These are phyloP conservation scores for Aspergillus neotritici DNA, from an alignment of 2,329 filamentous ascomycete species.

Conservation along the genomic window DNA sequence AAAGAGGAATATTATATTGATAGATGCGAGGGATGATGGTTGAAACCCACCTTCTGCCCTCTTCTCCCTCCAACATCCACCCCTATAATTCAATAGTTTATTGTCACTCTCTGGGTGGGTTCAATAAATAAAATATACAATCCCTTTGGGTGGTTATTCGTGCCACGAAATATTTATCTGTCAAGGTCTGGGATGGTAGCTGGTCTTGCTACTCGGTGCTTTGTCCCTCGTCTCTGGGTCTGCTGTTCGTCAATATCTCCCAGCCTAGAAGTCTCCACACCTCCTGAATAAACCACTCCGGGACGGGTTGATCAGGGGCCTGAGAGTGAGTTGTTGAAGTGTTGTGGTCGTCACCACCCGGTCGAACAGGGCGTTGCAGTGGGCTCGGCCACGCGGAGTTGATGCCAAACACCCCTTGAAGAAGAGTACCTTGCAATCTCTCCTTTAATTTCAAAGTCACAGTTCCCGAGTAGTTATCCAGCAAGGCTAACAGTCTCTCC, in stretches of 20 bases:
- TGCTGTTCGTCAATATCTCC: constrained; percentile 37
- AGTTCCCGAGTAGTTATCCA: constrained; percentile 9
- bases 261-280: constrained; percentile 55
- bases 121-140: too few relatives aligned
- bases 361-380: constrained; percentile 19
- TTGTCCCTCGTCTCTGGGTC: neutral
- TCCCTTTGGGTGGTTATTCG: too few relatives aligned
- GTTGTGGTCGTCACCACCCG: constrained; percentile 15
- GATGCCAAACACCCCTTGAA: constrained; percentile 38
- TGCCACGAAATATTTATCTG: too few relatives aligned
- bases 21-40: neutral
- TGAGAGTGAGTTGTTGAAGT: constrained; percentile 4
- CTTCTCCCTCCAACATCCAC: neutral
- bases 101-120: too few relatives aligned
- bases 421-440: constrained; percentile 37
- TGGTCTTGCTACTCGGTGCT: too few relatives aligned
- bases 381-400: constrained; percentile 25
- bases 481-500: constrained; percentile 23
- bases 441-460: constrained; percentile 21
- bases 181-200: too few relatives aligned
- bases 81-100: too few relatives aligned
- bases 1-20: neutral
- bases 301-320: constrained; percentile 31
- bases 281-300: constrained; percentile 52
- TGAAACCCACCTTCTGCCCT: neutral